phyloP scores from a whole-genome alignment of 257 asterid species.

The Prunella vulgaris region DNA sequence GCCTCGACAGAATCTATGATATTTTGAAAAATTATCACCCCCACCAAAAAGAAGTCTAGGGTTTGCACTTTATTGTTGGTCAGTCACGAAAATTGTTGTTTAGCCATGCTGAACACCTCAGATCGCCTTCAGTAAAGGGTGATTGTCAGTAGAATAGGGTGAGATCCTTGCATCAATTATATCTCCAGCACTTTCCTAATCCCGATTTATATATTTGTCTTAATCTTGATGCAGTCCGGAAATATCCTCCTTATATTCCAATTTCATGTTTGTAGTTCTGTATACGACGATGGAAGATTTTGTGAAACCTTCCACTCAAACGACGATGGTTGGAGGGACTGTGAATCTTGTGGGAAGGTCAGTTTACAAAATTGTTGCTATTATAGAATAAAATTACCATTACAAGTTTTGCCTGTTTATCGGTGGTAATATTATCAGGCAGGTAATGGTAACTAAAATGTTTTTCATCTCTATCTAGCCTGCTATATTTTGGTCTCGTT shows the following conservation, averaged over 20 bases:
- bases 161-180: neutral
- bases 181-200: neutral
- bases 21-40: neutral
- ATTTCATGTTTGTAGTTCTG: constrained; percentile 41
- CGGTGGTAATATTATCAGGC: neutral
- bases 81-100: neutral
- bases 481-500: neutral
- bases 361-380: constrained; percentile 21
- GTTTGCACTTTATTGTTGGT: neutral
- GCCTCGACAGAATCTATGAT: neutral
- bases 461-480: neutral
- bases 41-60: neutral
- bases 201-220: neutral
- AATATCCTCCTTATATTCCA: neutral
- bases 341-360: constrained; percentile 79
- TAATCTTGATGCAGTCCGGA: constrained; percentile 1
- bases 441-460: neutral
- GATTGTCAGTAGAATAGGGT: neutral
- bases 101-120: neutral
- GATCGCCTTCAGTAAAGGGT: neutral
- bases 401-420: neutral
- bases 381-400: neutral
- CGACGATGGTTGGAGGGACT: constrained; percentile 83
- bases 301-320: constrained; percentile 70
- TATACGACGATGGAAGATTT: constrained; percentile 57